phyloP scores from a whole-genome alignment of 1,284 basidiomycete genomes.

The Ustanciosporium gigantosporum region DNA sequence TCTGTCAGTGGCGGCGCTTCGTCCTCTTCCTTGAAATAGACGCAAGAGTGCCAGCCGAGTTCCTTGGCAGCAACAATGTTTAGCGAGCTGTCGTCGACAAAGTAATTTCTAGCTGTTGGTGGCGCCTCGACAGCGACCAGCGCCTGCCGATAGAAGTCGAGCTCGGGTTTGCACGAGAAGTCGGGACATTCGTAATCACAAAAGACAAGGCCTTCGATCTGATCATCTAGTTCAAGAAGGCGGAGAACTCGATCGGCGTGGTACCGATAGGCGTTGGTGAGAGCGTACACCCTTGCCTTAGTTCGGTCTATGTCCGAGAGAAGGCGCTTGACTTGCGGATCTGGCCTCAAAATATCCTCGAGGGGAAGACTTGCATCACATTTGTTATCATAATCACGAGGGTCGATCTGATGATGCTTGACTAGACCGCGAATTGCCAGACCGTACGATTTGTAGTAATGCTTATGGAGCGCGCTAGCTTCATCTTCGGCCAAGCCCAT shows the following conservation, averaged over 20 bases:
- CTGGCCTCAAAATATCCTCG: constrained; percentile 75
- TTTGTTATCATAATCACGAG: constrained; percentile 80
- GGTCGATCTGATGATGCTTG: constrained; percentile 78
- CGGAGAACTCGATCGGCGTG: constrained; percentile 79
- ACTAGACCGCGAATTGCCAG: constrained; percentile 82
- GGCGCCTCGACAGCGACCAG: constrained; percentile 29
- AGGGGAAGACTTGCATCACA: constrained; percentile 82
- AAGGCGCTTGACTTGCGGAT: constrained; percentile 70
- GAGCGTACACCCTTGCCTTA: constrained; percentile 68
- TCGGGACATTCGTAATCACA: constrained; percentile 74
- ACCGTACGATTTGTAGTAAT: constrained; percentile 77
- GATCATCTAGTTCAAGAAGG: constrained; percentile 74
- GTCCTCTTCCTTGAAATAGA: constrained; percentile 48
- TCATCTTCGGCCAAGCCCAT: constrained; percentile 73
- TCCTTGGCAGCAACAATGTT: constrained; percentile 51
- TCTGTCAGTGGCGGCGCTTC: constrained; percentile 5
- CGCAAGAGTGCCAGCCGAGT: constrained; percentile 55
- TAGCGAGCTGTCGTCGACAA: constrained; percentile 58
- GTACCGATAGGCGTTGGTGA: constrained; percentile 64
- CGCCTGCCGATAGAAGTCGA: constrained; percentile 51
- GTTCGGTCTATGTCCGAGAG: constrained; percentile 77
- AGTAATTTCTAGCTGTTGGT: constrained; percentile 34
- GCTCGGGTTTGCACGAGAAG: constrained; percentile 82
- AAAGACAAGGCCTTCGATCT: constrained; percentile 77
- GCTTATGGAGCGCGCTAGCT: constrained; percentile 73